These are phyloP conservation scores for Globisporangium emineosum DNA, from an alignment of 352 stramenopile genomes.

Conservation along the genomic window DNA sequence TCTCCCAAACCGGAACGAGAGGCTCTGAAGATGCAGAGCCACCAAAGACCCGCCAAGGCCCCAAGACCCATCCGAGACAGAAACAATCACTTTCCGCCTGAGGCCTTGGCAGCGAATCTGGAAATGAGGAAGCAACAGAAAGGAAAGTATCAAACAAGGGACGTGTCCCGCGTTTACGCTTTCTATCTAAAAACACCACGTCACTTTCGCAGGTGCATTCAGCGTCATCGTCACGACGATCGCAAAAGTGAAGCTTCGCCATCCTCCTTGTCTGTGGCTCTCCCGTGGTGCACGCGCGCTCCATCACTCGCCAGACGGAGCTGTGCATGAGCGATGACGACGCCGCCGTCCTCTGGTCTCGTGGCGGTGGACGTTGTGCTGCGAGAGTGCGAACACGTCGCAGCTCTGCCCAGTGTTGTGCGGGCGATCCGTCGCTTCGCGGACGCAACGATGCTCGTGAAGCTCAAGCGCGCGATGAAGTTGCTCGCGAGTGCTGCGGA, in stretches of 20 bases:
- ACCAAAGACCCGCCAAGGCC: too few species aligned
- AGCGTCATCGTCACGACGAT: not conserved
- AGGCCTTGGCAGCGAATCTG: not conserved
- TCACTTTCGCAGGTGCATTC: not conserved
- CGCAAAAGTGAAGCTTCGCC: not conserved
- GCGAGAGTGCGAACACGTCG: slow-evolving; percentile 7
- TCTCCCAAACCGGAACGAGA: too few species aligned
- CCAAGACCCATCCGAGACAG: too few species aligned
- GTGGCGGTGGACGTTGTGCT: slow-evolving; percentile 14
- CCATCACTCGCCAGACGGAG: not conserved
- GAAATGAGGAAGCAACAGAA: not conserved
- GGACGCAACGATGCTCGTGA: slow-evolving; percentile 8
- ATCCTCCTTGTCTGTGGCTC: not conserved
- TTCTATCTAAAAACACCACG: not conserved
- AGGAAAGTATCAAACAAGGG: not conserved
- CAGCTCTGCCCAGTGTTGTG: slow-evolving; percentile 5
- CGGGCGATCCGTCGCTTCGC: slow-evolving; percentile 12
- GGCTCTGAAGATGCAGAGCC: too few species aligned
- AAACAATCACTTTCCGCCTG: not conserved
- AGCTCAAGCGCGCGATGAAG: slow-evolving; percentile 7
- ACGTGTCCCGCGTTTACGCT: not conserved
- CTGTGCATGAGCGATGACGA: not conserved
- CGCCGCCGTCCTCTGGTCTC: slow-evolving; percentile 8
- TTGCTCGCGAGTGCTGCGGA: not conserved
- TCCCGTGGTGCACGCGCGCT: not conserved